A percentile compares a stretch with the other conserved stretches of the same genome.
These are phyloP conservation scores for Gymnopilus dilepis DNA, from an alignment of 768 basidiomycete genomes.

Conservation along the genomic window DNA sequence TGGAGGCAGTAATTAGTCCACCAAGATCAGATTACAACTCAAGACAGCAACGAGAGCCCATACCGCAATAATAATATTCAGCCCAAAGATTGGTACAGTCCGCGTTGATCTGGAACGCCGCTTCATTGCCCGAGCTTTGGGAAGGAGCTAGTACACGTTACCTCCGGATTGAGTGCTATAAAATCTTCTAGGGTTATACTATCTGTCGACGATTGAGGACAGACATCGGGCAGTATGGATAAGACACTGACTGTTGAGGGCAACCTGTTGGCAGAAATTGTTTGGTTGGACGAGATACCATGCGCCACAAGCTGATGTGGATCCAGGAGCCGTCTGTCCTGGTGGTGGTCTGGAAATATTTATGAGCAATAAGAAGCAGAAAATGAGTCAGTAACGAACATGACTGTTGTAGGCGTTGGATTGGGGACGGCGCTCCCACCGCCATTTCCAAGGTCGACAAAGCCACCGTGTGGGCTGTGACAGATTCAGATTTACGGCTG, in stretches of 20 bases:
- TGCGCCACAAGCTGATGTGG: constrained; percentile 12
- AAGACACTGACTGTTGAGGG: neutral
- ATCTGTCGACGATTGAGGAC: neutral
- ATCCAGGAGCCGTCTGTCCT: constrained; percentile 4
- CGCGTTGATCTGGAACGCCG: neutral
- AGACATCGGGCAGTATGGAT: no score
- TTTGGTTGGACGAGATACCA: constrained; percentile 11
- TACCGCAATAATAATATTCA: constrained; percentile 9
- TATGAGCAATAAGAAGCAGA: neutral
- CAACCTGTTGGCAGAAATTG: constrained; percentile 9
- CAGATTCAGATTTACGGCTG: neutral
- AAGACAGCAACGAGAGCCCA: neutral
- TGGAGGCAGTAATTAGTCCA: neutral
- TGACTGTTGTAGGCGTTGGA: constrained; percentile 7
- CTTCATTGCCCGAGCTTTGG: neutral
- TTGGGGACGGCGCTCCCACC: constrained; percentile 8
- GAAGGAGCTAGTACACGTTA: neutral
- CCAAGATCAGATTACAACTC: no score
- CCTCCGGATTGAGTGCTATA: constrained; percentile 4
- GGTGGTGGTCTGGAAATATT: neutral
- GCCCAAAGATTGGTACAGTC: constrained; percentile 15
- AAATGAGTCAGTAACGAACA: neutral
- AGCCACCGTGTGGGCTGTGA: constrained; percentile 8
- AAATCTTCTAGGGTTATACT: constrained; percentile 7
- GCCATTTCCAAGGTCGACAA: constrained; percentile 5